Evolutionary conservation across 768 basidiomycete genomes (phyloP).

Genomic region (Suillus spraguei): DNA sequence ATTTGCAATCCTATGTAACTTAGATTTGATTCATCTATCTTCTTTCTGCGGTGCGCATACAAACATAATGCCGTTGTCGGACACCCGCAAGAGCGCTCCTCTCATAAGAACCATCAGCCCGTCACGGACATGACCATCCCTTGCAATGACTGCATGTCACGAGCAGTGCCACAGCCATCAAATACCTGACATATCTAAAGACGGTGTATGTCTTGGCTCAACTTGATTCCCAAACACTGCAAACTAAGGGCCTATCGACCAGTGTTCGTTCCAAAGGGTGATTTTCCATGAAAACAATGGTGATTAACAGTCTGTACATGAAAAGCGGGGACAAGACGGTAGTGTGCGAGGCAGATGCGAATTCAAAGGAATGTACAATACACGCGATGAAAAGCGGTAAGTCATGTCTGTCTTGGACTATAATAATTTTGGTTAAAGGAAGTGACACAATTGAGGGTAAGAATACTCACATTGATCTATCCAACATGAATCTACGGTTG

Average conservation of each 20-base stretch:
- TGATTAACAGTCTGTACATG: slow-evolving; percentile 19
- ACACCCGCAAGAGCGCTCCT: not conserved
- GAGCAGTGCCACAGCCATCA: not conserved
- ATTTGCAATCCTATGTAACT: slow-evolving; percentile 24
- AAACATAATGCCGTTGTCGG: not conserved
- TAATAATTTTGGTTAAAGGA: slow-evolving; percentile 6
- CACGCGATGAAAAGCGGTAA: slow-evolving; percentile 19
- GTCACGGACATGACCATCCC: not conserved
- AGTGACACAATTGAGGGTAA: not conserved
- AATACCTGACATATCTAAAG: slow-evolving; percentile 1
- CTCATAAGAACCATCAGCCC: not conserved
- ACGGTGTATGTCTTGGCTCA: not conserved
- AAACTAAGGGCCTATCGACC: not conserved
- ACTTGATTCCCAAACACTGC: not conserved
- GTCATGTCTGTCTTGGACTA: slow-evolving; percentile 19
- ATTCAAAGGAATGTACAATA: slow-evolving; percentile 29
- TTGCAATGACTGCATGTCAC: no score
- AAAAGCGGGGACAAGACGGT: slow-evolving; percentile 22
- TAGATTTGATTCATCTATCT: slow-evolving; percentile 11
- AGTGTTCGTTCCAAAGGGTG: not conserved
- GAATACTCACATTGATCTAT: slow-evolving; percentile 29
- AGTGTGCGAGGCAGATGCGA: slow-evolving; percentile 19
- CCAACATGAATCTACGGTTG: slow-evolving; percentile 12
- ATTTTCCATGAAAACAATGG: slow-evolving; percentile 1
- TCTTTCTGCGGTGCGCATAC: not conserved